These are phyloP conservation scores for Pontederia paniculata DNA, from an alignment of 176 grass and related monocot species.

Conservation along the genomic window DNA sequence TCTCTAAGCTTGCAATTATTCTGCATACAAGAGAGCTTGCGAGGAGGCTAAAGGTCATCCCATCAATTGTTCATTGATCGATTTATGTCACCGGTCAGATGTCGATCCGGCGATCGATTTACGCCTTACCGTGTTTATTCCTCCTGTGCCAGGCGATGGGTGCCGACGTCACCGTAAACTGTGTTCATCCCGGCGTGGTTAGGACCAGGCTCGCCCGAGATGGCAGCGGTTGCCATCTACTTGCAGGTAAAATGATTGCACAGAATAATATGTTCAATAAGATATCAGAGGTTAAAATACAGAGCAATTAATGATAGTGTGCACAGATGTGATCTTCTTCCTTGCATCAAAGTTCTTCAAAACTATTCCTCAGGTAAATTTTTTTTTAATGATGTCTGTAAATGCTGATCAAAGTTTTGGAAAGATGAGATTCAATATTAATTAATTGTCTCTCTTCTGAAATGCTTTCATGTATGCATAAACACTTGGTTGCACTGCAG, in stretches of 20 bases:
- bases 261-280: too few relatives aligned
- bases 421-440: too few relatives aligned
- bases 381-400: neutral
- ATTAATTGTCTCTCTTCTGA: neutral
- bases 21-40: slow-evolving; percentile 34
- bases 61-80: too few relatives aligned
- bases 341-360: slow-evolving; percentile 31
- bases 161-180: slow-evolving; percentile 28
- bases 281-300: neutral
- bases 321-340: slow-evolving; percentile 37
- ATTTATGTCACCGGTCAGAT: too few relatives aligned
- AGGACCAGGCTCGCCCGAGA: slow-evolving; percentile 33
- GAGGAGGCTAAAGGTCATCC: too few relatives aligned
- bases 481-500: neutral
- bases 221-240: slow-evolving; percentile 23
- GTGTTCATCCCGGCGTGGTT: slow-evolving; percentile 38
- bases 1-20: slow-evolving; percentile 34
- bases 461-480: too few relatives aligned
- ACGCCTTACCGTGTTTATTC: neutral
- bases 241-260: slow-evolving; percentile 23
- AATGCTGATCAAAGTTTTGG: too few relatives aligned
- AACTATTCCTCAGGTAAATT: slow-evolving; percentile 25
- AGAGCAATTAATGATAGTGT: too few relatives aligned
- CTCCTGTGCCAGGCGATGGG: slow-evolving; percentile 22
- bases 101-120: too few relatives aligned